A percentile compares a stretch with the other conserved stretches of the same genome.
These are phyloP conservation scores for Venturia asperata DNA, from an alignment of 2,329 filamentous ascomycete species.

Conservation along the genomic window DNA sequence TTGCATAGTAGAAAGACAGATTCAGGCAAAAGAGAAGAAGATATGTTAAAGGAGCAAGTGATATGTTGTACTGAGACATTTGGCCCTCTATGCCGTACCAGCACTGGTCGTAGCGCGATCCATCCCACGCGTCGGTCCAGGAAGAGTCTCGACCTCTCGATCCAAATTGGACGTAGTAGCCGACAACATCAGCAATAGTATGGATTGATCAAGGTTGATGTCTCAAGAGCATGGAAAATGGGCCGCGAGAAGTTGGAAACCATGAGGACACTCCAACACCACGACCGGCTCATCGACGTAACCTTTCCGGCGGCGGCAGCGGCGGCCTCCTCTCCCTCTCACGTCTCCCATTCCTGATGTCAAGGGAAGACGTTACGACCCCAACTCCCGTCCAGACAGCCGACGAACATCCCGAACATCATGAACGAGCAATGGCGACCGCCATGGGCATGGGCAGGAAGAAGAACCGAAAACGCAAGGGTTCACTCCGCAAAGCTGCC, in stretches of 20 bases:
- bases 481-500: constrained; percentile 80
- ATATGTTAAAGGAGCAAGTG: no score
- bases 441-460: constrained; percentile 36
- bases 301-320: constrained; percentile 43
- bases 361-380: constrained; percentile 30
- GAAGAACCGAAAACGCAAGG: constrained; percentile 48
- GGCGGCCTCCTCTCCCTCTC: constrained; percentile 44
- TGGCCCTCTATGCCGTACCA: neutral
- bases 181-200: neutral
- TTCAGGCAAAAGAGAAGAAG: no score
- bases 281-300: constrained; percentile 30
- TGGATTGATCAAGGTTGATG: constrained; percentile 4
- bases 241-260: neutral
- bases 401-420: constrained; percentile 19
- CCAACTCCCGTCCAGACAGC: constrained; percentile 22
- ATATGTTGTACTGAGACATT: neutral
- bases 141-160: no score
- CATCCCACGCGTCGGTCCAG: neutral
- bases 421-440: constrained; percentile 7
- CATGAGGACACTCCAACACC: constrained; percentile 33
- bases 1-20: neutral
- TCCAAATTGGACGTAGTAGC: no score
- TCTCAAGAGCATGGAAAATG: constrained; percentile 20
- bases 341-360: constrained; percentile 61
- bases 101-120: neutral